Evolutionary conservation across 2,329 filamentous ascomycete genomes (phyloP).

Genomic region (Trichoderma sp.): DNA sequence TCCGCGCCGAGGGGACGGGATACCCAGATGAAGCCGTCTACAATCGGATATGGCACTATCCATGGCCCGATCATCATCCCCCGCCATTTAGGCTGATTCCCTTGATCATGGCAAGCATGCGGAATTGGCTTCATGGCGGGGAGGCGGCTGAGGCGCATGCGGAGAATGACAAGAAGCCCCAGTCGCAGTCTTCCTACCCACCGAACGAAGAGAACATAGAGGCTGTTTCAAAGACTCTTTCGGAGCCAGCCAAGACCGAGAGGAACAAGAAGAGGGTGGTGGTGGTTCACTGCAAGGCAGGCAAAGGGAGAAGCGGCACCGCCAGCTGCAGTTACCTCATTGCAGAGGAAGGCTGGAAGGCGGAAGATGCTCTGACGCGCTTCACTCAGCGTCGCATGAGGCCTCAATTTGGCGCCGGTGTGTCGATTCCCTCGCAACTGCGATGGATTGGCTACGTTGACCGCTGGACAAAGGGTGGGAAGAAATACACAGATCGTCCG

Average conservation of each 20-base stretch:
- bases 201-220: neutral
- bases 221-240: neutral
- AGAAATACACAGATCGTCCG: constrained; percentile 76
- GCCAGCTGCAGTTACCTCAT: constrained; percentile 87
- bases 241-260: constrained; percentile 28
- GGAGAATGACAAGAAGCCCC: neutral
- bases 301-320: constrained; percentile 89
- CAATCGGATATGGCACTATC: constrained; percentile 81
- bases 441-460: constrained; percentile 88
- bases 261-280: constrained; percentile 59
- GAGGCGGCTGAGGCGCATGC: constrained; percentile 28
- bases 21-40: constrained; percentile 92
- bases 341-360: constrained; percentile 68
- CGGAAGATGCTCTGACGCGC: constrained; percentile 50
- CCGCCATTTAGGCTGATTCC: constrained; percentile 89
- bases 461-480: constrained; percentile 71
- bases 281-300: constrained; percentile 96
- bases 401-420: constrained; percentile 79
- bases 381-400: constrained; percentile 85
- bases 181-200: neutral
- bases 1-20: constrained; percentile 91
- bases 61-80: constrained; percentile 96
- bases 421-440: constrained; percentile 90
- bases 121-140: constrained; percentile 71
- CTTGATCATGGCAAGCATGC: constrained; percentile 87